Conservation (phyloP, 75 land plant genomes). For the Sequoia sempervirens region DNA sequence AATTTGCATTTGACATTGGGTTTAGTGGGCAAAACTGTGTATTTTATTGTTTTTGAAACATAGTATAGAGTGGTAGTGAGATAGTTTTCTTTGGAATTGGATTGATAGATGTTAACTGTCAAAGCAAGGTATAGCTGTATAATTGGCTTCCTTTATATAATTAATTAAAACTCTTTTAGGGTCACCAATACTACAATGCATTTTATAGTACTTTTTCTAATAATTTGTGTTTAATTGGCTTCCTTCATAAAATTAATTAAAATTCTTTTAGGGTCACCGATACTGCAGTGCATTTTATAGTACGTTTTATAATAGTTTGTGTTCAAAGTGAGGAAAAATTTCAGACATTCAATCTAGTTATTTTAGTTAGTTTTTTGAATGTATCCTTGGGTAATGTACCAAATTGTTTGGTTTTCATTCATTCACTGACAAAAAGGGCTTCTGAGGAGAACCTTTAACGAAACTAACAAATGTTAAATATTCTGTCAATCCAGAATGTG, state of each 20-base stretch:
- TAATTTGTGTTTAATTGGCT: neutral
- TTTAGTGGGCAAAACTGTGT: neutral
- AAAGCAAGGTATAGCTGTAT: neutral
- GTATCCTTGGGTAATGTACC: neutral
- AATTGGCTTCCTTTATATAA: neutral
- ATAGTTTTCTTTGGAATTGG: neutral
- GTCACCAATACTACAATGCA: neutral
- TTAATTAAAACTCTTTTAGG: neutral
- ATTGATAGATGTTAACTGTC: neutral
- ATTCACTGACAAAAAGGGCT: neutral
- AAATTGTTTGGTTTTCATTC: neutral
- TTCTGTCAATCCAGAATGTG: too few species aligned
- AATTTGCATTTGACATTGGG: neutral
- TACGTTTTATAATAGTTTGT: neutral
- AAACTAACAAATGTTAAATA: too few species aligned
- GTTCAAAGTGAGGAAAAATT: neutral
- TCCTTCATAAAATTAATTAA: too few species aligned
- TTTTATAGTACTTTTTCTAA: neutral
- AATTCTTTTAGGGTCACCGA: too few species aligned
- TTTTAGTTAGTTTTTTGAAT: neutral
- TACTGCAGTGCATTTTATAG: too few species aligned
- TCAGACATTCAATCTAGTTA: neutral
- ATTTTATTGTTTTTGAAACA: neutral
- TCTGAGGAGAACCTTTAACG: neutral
- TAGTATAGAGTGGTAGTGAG: neutral